Percentiles rank a stretch among this genome's conserved stretches.
These are phyloP conservation scores for Macrophomina pseudophaseolina DNA, from an alignment of 2,329 filamentous ascomycete genomes.

Conservation along the genomic window DNA sequence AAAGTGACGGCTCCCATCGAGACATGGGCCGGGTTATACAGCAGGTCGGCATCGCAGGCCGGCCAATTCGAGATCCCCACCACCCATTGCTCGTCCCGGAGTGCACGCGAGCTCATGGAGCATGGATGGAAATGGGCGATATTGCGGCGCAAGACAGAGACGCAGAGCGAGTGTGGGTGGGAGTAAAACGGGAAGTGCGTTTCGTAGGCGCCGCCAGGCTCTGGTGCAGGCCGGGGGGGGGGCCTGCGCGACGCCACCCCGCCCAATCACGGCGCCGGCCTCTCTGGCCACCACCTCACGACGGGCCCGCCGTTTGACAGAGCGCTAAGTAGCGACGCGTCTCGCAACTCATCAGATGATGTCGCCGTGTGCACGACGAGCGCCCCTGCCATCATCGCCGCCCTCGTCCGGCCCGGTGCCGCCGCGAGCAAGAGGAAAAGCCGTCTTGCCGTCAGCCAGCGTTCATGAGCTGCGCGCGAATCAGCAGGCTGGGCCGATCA, in stretches of 20 bases:
- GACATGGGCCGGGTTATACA: conserved; percentile 6
- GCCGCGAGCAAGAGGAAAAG: no score
- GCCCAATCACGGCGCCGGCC: neutral
- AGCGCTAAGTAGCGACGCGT: conserved; percentile 8
- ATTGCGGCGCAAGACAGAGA: conserved; percentile 2
- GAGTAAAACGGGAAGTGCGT: conserved; percentile 8
- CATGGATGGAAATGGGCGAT: neutral
- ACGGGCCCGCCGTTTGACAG: conserved; percentile 6
- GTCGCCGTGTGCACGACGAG: no score
- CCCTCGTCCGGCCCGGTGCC: no score
- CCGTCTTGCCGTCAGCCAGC: no score
- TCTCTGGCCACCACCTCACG: conserved; percentile 4
- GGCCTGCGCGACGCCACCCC: neutral
- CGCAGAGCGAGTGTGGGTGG: neutral
- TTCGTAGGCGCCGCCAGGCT: conserved; percentile 4
- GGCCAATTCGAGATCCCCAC: neutral
- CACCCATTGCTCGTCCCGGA: neutral
- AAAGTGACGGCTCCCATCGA: conserved; percentile 5
- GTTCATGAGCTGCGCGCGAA: neutral
- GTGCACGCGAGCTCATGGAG: conserved; percentile 13
- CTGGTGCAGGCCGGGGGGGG: neutral
- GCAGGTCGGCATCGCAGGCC: neutral
- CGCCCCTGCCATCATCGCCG: no score
- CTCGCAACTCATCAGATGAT: neutral
- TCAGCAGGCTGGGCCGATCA: neutral